Base-by-base conservation (phyloP, 2,329 filamentous ascomycete species). In the Grosmannia huntii region DNA sequence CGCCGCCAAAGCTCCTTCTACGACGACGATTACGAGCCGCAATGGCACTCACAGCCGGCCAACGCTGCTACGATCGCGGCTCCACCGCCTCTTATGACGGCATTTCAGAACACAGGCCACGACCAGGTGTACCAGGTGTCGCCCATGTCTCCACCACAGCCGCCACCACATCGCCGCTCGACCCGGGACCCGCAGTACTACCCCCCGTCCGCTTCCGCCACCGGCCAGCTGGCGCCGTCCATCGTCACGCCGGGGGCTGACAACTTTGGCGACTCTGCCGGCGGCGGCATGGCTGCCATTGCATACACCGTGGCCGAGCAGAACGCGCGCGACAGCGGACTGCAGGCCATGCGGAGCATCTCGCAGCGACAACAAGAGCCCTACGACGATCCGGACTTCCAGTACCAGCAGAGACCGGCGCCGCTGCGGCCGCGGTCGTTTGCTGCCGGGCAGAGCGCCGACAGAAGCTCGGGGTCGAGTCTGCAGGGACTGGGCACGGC, bases 261-360 rank as follows among this genome's bases (percentile, higher is more conserved):
- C 71, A 88, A 89, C 68, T 81, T 85, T 62, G 77, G 84, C 60
- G 75, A 81, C 55, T 69, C 74, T 46, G 81, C 85, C 19, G 76
- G 78, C 25, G 85, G 84, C 64, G 85, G 84, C 58, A 83, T 89
- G 69, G 76, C 84, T 33, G 84, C 84, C 57, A 81, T 88, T 60
- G 85, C 86, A 46, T 76, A 84, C 65, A 81, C 75, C 58, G 80
- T 87, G 54, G 84, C 85, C 55, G 83, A 85, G 64, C 77, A 76
- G 56, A 81, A 84, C 70, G 76, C 81, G 61, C 75, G 83, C 61
- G 79, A 86, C 64, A 85, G 83, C 69, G 85, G 84, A 27, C 64
- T 85, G 60, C 80, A 86, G 58, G 83, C 84, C 53, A 75, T 83
- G 69, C 75, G 77, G 23, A 67, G 23, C 46, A 3, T 16, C 46